These are phyloP conservation scores for Plicaturopsis crispa DNA, from an alignment of 768 basidiomycete genomes.

Conservation along the genomic window DNA sequence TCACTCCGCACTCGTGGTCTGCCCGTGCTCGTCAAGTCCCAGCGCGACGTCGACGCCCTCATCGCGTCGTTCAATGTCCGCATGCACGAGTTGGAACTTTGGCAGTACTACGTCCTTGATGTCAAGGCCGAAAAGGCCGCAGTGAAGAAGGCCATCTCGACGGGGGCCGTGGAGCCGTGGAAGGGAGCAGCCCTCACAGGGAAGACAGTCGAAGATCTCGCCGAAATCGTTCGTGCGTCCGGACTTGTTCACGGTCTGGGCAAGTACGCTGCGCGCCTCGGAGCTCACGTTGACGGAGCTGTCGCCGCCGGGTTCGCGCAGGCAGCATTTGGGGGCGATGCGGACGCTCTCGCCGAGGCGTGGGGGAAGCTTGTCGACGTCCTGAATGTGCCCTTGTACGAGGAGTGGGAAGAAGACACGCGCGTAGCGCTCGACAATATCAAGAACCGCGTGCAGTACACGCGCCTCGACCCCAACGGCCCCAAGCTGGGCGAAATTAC, in stretches of 20 bases:
- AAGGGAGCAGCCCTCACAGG: slow-evolving; percentile 47
- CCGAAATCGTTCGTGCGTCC: slow-evolving; percentile 47
- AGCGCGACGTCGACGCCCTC: slow-evolving; percentile 62
- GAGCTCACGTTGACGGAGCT: slow-evolving; percentile 52
- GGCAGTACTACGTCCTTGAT: slow-evolving; percentile 94
- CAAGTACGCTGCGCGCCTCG: slow-evolving; percentile 57
- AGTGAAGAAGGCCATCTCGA: slow-evolving; percentile 45
- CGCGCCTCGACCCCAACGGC: slow-evolving; percentile 73
- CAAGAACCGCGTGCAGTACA: slow-evolving; percentile 71
- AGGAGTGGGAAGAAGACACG: slow-evolving; percentile 82
- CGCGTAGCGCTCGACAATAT: slow-evolving; percentile 67
- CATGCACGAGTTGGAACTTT: slow-evolving; percentile 64
- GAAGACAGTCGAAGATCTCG: slow-evolving; percentile 59
- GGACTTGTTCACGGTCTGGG: slow-evolving; percentile 53
- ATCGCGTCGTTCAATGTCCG: slow-evolving; percentile 53
- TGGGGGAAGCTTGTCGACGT: slow-evolving; percentile 81
- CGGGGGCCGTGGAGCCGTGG: slow-evolving; percentile 47
- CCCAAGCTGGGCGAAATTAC: slow-evolving; percentile 80
- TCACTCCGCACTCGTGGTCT: slow-evolving; percentile 59
- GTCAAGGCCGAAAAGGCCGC: slow-evolving; percentile 52
- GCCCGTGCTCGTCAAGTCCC: slow-evolving; percentile 59
- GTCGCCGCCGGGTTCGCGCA: slow-evolving; percentile 70
- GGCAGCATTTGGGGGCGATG: slow-evolving; percentile 50
- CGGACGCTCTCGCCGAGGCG: slow-evolving; percentile 51
- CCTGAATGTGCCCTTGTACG: slow-evolving; percentile 83